phyloP scores from a whole-genome alignment of 345 rosid species.

The Excoecaria agallocha region DNA sequence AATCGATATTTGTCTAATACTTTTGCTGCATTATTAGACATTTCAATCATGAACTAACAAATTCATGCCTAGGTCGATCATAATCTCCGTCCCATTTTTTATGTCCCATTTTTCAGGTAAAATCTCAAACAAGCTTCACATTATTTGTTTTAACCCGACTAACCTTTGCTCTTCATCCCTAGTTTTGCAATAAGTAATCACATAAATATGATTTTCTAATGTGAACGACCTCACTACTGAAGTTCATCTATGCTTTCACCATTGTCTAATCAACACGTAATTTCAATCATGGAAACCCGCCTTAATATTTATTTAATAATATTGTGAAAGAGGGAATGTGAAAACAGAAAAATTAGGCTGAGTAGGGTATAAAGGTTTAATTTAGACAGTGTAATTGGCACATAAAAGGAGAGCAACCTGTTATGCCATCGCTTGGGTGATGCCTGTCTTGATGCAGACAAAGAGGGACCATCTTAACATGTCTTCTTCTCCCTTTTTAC shows the following conservation, averaged over 20 bases:
- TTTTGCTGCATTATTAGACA: no score
- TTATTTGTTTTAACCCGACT: not conserved
- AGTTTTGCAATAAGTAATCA: no score
- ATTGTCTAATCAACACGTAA: no score
- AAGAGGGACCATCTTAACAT: constrained; percentile 41
- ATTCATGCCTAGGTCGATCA: no score
- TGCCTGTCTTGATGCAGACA: constrained; percentile 38
- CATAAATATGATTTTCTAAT: no score
- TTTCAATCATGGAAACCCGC: no score
- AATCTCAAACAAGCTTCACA: not conserved
- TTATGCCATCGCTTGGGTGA: constrained; percentile 23
- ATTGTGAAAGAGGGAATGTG: not conserved
- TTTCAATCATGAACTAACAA: no score
- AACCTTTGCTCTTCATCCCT: no score
- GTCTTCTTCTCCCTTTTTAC: constrained; percentile 23
- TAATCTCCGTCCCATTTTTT: constrained; percentile 82
- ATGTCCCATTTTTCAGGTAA: constrained; percentile 92
- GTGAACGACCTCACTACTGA: no score
- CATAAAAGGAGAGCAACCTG: constrained; percentile 25
- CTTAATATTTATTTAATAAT: not conserved
- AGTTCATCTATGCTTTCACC: no score
- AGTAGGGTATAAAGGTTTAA: not conserved
- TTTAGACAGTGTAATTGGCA: not conserved
- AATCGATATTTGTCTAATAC: no score
- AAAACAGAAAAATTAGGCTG: not conserved